Evolutionary conservation across 345 rosid species (phyloP).

Genomic region (Limnanthes douglasii): DNA sequence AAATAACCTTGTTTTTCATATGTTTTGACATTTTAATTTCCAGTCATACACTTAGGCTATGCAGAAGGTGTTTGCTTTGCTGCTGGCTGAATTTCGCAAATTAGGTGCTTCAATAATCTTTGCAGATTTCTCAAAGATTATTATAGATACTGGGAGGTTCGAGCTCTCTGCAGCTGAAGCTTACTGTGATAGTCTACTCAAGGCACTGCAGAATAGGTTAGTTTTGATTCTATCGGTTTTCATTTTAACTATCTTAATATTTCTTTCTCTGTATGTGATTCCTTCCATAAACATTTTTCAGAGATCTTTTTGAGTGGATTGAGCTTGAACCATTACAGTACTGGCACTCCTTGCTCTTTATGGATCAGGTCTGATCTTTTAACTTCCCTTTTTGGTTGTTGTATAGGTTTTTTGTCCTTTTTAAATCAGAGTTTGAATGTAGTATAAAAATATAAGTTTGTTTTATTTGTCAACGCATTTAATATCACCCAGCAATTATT

Average conservation of each 20-base stretch:
- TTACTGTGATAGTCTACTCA: constrained; percentile 78
- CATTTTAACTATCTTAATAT: no score
- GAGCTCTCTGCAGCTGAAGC: constrained; percentile 64
- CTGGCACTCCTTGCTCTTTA: constrained; percentile 90
- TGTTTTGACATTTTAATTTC: no score
- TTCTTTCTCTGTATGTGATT: no score
- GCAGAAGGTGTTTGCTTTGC: constrained; percentile 93
- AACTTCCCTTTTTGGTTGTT: constrained; percentile 1
- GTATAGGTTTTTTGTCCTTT: constrained; percentile 1
- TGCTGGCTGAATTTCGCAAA: constrained; percentile 86
- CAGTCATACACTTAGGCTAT: no score
- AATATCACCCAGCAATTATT: no score
- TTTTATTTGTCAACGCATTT: no score
- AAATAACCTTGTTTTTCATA: no score
- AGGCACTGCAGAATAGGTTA: constrained; percentile 63
- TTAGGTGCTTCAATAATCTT: constrained; percentile 82
- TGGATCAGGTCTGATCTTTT: constrained; percentile 69
- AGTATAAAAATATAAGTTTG: no score
- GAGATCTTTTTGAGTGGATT: constrained; percentile 83
- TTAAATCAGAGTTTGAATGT: no score
- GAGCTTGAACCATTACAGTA: constrained; percentile 68
- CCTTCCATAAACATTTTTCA: no score
- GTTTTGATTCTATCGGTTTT: no score
- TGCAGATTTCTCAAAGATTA: constrained; percentile 80
- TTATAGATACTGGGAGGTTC: constrained; percentile 75